phyloP scores from a whole-genome alignment of 495 filamentous ascomycete genomes.

The Paragyromitra xinjiangensis region DNA sequence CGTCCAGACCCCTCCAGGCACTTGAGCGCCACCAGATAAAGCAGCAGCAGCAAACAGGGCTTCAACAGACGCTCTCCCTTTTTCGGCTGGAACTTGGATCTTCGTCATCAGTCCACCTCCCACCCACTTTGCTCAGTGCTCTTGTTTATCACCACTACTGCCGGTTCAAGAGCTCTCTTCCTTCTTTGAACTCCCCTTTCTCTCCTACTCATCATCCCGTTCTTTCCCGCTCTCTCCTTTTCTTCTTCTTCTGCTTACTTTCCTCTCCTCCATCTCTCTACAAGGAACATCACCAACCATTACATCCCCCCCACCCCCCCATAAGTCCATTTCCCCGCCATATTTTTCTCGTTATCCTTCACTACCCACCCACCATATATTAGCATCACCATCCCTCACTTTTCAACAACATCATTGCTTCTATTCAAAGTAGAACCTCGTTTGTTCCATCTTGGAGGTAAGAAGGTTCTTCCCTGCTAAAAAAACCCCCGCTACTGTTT shows the following conservation, averaged over 20 bases:
- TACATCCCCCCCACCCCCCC: neutral
- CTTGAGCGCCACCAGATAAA: slow-evolving; percentile 39
- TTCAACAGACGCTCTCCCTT: slow-evolving; percentile 13
- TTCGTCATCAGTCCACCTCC: slow-evolving; percentile 50
- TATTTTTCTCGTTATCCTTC: slow-evolving; percentile 3
- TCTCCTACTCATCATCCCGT: slow-evolving; percentile 29
- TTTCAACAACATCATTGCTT: slow-evolving; percentile 29
- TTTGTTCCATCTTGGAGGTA: slow-evolving; percentile 32
- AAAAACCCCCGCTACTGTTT: neutral
- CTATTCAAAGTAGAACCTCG: neutral
- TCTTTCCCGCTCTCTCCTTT: neutral
- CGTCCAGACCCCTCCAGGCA: slow-evolving; percentile 24
- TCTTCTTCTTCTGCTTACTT: neutral
- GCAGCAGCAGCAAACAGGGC: slow-evolving; percentile 37
- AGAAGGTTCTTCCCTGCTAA: neutral
- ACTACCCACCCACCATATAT: slow-evolving; percentile 3
- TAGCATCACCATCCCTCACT: slow-evolving; percentile 3
- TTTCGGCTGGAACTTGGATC: slow-evolving; percentile 4
- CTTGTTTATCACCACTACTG: slow-evolving; percentile 33
- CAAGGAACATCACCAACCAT: slow-evolving; percentile 5
- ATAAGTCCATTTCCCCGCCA: slow-evolving; percentile 13
- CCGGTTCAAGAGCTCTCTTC: slow-evolving; percentile 35
- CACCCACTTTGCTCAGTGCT: slow-evolving; percentile 20
- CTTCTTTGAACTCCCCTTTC: slow-evolving; percentile 8
- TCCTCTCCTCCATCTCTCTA: neutral